Evolutionary conservation across 176 grass and related monocot genomes (phyloP), one percentile per base, ranked within the genome.

Genomic region (Pharus latifolius): DNA sequence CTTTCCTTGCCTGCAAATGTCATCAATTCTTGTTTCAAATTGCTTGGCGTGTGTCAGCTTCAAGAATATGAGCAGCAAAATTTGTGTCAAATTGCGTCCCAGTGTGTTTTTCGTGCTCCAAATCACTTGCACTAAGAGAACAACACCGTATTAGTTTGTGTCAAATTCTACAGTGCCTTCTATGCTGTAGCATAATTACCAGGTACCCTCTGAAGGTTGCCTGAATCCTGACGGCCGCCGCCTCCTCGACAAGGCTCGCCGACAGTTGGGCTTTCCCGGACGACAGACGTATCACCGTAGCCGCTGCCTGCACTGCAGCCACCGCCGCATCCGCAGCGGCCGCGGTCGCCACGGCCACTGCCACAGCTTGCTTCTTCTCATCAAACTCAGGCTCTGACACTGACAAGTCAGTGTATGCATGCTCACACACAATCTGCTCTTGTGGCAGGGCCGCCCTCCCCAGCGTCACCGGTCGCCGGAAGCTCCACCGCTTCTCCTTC

Each of bases 401-500:
- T 0, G 75, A 50, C 34, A 49, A 10, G 2, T 17, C 83, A n/a
- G 75, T 31, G 1, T 2, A 37, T 13, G 52, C 34, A 2, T 44
- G 65, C 1, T 10, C 22, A 23, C 32, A 29, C 65, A 50, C 35
- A 0, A 28, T 70, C 25, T 34, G 42, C 34, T 67, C 77, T 4
- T 32, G 45, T 14, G 60, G 13, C 69, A 17, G 34, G 11, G 13
- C 32, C 1, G 61, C 48, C 58, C 31, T 76, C 25, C 59, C 65
- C 0, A 12, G 44, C 11, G 23, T 24, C 13, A 35, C 75, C 8
- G 80, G 66, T 15, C 86, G 74, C 32, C 84, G 47, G 69, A 92
- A 98, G 75, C 86, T 90, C 94, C 94, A 90, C 60, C 86, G 18
- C 71, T 85, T 98, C 60, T 93, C 85, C 78, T 81, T 85, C 1